Conservation (phyloP, 306 rosid genomes). For the Lathyrus aphaca region DNA sequence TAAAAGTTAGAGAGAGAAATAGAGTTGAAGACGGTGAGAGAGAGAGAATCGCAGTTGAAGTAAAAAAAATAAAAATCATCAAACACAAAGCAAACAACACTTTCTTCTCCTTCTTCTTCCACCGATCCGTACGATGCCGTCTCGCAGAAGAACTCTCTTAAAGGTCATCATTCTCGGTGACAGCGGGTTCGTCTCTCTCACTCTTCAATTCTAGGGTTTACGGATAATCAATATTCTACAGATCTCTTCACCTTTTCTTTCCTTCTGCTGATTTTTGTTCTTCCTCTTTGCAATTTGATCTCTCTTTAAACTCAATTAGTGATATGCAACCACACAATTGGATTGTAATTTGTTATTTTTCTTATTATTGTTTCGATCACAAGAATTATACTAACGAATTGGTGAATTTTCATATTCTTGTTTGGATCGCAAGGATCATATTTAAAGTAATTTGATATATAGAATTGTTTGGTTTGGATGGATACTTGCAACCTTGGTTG, state of each 20-base stretch:
- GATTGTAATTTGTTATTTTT: not conserved
- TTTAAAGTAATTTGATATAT: not conserved
- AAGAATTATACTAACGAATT: not conserved
- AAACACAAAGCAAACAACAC: not conserved
- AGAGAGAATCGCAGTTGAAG: slow-evolving; percentile 13
- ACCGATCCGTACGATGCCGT: slow-evolving; percentile 67
- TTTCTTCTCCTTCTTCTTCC: slow-evolving; percentile 13
- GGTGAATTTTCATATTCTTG: not conserved
- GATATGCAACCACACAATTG: not conserved
- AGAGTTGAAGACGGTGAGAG: slow-evolving; percentile 1
- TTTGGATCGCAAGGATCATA: not conserved
- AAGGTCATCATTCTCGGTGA: slow-evolving; percentile 99
- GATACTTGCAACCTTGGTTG: slow-evolving; percentile 1
- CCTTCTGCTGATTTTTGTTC: slow-evolving; percentile 2
- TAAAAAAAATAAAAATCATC: not conserved
- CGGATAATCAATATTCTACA: not conserved
- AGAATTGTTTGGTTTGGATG: not conserved
- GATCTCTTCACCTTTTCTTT: slow-evolving; percentile 22
- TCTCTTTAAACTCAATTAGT: not conserved
- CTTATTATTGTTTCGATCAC: slow-evolving; percentile 25
- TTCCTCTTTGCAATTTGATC: not conserved
- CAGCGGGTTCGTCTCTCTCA: slow-evolving; percentile 69
- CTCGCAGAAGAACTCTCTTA: slow-evolving; percentile 94
- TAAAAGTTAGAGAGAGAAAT: slow-evolving; percentile 8
- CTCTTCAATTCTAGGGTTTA: slow-evolving; percentile 33